phyloP scores from a whole-genome alignment of 2,329 filamentous ascomycete species.

The Calonectria hawksworthii region DNA sequence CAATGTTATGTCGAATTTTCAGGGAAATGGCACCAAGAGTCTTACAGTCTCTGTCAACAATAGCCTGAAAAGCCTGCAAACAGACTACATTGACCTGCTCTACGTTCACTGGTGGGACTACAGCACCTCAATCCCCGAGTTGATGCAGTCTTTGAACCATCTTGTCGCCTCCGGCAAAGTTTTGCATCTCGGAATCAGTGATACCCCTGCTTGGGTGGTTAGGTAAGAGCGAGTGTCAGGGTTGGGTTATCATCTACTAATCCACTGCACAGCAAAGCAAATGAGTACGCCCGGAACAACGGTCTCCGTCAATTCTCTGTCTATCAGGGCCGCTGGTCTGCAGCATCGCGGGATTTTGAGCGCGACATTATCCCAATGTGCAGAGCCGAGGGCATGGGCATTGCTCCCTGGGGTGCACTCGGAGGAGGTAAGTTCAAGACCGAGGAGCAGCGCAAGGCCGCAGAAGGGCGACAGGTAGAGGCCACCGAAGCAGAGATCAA shows the following conservation, averaged over 20 bases:
- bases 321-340: slow-evolving; percentile 61
- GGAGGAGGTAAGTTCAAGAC: slow-evolving; percentile 64
- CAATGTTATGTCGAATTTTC: slow-evolving; percentile 65
- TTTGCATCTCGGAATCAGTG: slow-evolving; percentile 74
- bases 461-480: slow-evolving; percentile 54
- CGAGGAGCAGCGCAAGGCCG: slow-evolving; percentile 50
- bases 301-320: slow-evolving; percentile 77
- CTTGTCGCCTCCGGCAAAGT: slow-evolving; percentile 74
- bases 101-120: slow-evolving; percentile 79
- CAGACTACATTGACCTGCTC: slow-evolving; percentile 78
- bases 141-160: slow-evolving; percentile 78
- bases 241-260: slow-evolving; percentile 11
- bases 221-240: slow-evolving; percentile 46
- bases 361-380: slow-evolving; percentile 62
- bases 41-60: slow-evolving; percentile 67
- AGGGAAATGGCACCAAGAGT: slow-evolving; percentile 74
- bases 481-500: slow-evolving; percentile 68
- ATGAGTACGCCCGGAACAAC: slow-evolving; percentile 78
- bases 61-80: slow-evolving; percentile 74
- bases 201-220: slow-evolving; percentile 79
- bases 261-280: slow-evolving; percentile 64
- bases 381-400: slow-evolving; percentile 61
- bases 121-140: slow-evolving; percentile 73
- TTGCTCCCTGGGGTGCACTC: slow-evolving; percentile 71
- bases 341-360: slow-evolving; percentile 56